Percentiles rank a stretch among this genome's conserved stretches.
These are phyloP conservation scores for Aspergillus costaricaensis DNA, from an alignment of 2,329 filamentous ascomycete genomes.

Conservation along the genomic window DNA sequence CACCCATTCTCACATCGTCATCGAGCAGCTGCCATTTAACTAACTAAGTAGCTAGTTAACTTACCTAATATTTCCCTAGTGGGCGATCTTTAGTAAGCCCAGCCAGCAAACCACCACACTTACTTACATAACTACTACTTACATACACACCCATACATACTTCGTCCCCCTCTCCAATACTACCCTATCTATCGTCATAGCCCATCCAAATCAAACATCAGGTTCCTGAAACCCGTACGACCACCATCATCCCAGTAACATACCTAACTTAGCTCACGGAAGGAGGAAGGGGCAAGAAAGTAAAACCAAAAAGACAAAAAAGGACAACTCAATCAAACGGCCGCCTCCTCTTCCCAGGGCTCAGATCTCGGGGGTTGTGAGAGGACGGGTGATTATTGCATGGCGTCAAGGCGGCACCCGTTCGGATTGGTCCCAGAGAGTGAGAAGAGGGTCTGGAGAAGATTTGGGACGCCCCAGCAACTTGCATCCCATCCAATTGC, in stretches of 20 bases:
- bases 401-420: slow-evolving; percentile 7
- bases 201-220: too few species aligned
- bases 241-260: too few species aligned
- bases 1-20: background rate
- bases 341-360: slow-evolving; percentile 6
- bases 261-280: background rate
- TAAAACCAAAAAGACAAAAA: background rate
- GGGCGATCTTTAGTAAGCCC: background rate
- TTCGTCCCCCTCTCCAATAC: too few species aligned
- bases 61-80: background rate
- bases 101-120: background rate
- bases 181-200: too few species aligned
- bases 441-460: slow-evolving; percentile 13
- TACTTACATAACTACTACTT: too few species aligned
- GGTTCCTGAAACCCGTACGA: too few species aligned
- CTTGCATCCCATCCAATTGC: slow-evolving; percentile 8
- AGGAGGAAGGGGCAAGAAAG: background rate
- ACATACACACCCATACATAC: too few species aligned
- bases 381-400: slow-evolving; percentile 14
- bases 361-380: slow-evolving; percentile 14
- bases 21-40: background rate
- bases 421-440: slow-evolving; percentile 5
- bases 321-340: slow-evolving; percentile 9
- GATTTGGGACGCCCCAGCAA: slow-evolving; percentile 5
- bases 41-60: background rate